Base-by-base conservation (phyloP, 1,284 basidiomycete species). In the Coniophora puteana region DNA sequence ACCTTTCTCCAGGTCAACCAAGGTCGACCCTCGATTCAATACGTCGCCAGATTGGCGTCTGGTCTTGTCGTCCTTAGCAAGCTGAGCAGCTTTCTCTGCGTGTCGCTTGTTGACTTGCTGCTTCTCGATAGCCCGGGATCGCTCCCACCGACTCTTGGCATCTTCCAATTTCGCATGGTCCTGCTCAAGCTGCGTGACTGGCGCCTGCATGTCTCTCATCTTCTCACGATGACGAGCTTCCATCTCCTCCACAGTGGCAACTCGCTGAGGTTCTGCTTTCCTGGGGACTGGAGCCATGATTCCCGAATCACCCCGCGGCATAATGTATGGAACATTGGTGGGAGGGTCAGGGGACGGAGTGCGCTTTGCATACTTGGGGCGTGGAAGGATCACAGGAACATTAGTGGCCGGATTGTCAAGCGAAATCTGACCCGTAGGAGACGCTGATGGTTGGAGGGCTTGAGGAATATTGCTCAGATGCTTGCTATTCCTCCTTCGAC, bases 161-260 rank as follows among this genome's bases (percentile, higher is more conserved):
- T 73, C 76, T 38, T 72, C 73, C 16, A 90, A 53, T 29, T 84
- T 74, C 2, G 82, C 84, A 44, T 80, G 73, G 53, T 89, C 82
- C 54, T 76, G 78, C 62, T 81, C 78, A 0, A 80, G 81, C 51
- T 76, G 72, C 21, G 83, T 89, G 23, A 90, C 61, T 12, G 87
- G 87, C 23, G 69, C 78, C 60, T 90, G 87, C 52, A 90, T 57
- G 55, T 79, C 78, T 31, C 71, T 73, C 67, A 90, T 75, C 65
- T 86, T 88, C 65, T 87, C 80, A 42, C 83, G 76, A 53, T 90
- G 87, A n/a, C 88, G 71, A 53, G 87, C 86, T 39, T 78, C 80
- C 32, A 90, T 69, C 57, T 90, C 86, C 59, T 89, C 87, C 55
- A 85, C 88, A 3, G 88, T 88, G 38, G 74, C 72, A 30, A 78